Evolutionary conservation across 257 asterid species (phyloP).

Genomic region (Leptodermis oblonga): DNA sequence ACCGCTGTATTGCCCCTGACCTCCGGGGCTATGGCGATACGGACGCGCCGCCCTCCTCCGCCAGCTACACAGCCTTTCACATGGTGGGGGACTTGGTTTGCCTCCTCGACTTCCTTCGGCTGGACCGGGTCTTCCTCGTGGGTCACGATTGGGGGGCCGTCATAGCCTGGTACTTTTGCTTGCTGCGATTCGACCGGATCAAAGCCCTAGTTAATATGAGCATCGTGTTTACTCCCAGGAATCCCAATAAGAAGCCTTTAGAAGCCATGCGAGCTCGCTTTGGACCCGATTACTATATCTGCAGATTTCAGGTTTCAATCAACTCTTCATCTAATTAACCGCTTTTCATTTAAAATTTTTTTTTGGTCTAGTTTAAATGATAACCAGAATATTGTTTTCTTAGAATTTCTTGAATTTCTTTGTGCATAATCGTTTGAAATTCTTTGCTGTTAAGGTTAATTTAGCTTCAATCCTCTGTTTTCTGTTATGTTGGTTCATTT

Average conservation of each 20-base stretch:
- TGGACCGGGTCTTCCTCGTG: conserved; percentile 62
- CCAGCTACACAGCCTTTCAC: conserved; percentile 76
- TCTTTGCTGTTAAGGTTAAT: too few species aligned
- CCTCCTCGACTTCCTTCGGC: conserved; percentile 49
- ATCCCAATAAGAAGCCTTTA: conserved; percentile 52
- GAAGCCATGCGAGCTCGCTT: conserved; percentile 57
- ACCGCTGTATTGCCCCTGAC: conserved; percentile 86
- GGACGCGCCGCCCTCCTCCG: conserved; percentile 64
- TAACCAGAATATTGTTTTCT: too few species aligned
- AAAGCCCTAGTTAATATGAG: conserved; percentile 78
- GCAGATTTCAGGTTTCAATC: conserved; percentile 80
- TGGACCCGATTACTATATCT: conserved; percentile 82
- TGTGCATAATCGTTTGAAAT: too few species aligned
- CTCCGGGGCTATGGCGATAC: conserved; percentile 93
- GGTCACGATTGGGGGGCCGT: conserved; percentile 97
- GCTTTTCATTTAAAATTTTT: background rate
- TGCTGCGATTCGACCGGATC: conserved; percentile 71
- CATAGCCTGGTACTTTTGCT: conserved; percentile 72
- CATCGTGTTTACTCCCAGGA: conserved; percentile 56
- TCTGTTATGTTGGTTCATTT: too few species aligned
- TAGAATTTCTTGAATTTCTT: too few species aligned
- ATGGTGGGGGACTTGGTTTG: conserved; percentile 69
- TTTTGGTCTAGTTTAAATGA: too few species aligned
- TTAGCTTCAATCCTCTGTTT: too few species aligned
- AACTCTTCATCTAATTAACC: background rate